phyloP scores from a whole-genome alignment of 2,329 filamentous ascomycete species.

The Fusarium luffae region DNA sequence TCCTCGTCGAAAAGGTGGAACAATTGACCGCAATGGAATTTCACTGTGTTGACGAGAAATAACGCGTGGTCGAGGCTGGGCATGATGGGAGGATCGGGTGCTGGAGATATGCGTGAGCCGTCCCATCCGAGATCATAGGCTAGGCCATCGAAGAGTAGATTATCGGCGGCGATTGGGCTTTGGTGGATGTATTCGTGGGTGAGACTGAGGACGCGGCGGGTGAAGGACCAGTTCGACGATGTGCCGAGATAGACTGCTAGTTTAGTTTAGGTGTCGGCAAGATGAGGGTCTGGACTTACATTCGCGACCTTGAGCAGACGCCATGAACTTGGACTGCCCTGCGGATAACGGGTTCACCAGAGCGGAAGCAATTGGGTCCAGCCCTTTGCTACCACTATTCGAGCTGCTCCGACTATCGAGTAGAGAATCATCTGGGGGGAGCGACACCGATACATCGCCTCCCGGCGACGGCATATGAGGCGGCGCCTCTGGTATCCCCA shows the following conservation, averaged over 20 bases:
- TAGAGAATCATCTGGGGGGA: conserved; percentile 25
- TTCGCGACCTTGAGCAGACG: conserved; percentile 53
- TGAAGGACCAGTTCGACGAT: conserved; percentile 68
- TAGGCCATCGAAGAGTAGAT: conserved; percentile 61
- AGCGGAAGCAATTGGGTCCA: conserved; percentile 47
- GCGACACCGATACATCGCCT: conserved; percentile 22
- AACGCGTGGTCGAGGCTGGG: conserved; percentile 65
- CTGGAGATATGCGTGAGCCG: conserved; percentile 48
- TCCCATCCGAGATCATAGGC: conserved; percentile 65
- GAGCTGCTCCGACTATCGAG: conserved; percentile 33
- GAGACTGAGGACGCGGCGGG: conserved; percentile 60
- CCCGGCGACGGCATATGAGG: conserved; percentile 8
- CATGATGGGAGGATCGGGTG: conserved; percentile 45
- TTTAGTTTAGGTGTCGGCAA: too few species aligned
- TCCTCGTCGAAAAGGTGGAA: conserved; percentile 66
- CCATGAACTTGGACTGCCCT: conserved; percentile 56
- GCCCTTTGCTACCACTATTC: conserved; percentile 23
- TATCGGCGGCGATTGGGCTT: conserved; percentile 55
- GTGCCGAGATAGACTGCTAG: conserved; percentile 54
- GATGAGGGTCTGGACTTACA: conserved; percentile 49
- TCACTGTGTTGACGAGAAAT: conserved; percentile 64
- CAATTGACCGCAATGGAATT: conserved; percentile 65
- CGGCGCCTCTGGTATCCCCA: conserved; percentile 4
- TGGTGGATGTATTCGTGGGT: conserved; percentile 59
- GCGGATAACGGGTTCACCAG: conserved; percentile 57